Conservation (phyloP, 345 rosid species). For the Barbarea vulgaris region DNA sequence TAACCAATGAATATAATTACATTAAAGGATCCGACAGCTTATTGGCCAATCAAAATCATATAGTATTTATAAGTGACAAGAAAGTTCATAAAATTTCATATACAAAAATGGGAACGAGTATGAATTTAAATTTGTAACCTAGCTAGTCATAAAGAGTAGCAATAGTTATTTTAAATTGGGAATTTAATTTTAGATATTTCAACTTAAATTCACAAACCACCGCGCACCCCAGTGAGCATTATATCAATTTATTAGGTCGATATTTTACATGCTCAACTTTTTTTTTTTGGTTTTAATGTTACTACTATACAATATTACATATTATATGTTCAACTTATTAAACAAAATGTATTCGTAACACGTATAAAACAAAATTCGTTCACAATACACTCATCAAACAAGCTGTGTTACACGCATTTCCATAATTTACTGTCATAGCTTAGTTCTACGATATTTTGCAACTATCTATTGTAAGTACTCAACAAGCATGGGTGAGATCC, state of each 20-base stretch:
- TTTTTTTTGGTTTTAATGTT: too few relatives aligned
- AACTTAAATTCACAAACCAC: constrained; percentile 23
- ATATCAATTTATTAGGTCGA: not conserved
- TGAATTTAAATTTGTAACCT: constrained; percentile 31
- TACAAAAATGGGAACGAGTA: constrained; percentile 21
- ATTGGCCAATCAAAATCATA: constrained; percentile 30
- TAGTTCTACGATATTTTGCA: not conserved
- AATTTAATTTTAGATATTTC: constrained; percentile 13
- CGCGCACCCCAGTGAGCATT: constrained; percentile 15
- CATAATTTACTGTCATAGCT: not conserved
- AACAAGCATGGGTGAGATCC: not conserved
- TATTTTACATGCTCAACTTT: not conserved
- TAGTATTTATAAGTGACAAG: constrained; percentile 21
- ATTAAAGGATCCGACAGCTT: constrained; percentile 33
- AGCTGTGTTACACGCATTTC: not conserved
- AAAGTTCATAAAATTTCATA: constrained; percentile 29
- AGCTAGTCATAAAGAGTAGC: constrained; percentile 30
- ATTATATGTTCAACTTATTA: not conserved
- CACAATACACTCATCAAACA: not conserved
- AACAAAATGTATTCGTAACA: not conserved
- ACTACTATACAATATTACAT: too few relatives aligned
- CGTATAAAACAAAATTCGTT: not conserved
- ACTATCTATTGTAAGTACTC: not conserved
- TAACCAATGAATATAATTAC: constrained; percentile 4
- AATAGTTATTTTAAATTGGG: constrained; percentile 10